Percentiles rank a stretch among this genome's conserved stretches.
phyloP scores from a whole-genome alignment of 176 grass and related monocot species.

The Oryza rufipogon region DNA sequence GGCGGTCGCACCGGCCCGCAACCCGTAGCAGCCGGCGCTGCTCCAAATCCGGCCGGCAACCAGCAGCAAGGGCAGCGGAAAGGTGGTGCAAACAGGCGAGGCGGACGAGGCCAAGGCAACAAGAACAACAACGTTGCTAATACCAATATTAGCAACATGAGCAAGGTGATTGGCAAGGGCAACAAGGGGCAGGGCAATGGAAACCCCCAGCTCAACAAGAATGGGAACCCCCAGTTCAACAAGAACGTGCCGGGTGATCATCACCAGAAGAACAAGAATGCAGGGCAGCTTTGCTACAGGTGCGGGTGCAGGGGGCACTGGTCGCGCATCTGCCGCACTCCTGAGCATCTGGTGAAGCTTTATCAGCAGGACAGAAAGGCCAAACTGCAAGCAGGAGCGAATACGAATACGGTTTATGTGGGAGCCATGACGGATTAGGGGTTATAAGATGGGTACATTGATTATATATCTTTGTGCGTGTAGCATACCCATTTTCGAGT shows the following conservation, averaged over 20 bases:
- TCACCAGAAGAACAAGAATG: neutral
- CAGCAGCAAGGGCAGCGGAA: neutral
- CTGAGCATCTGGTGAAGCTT: slow-evolving; percentile 21
- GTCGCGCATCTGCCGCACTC: slow-evolving; percentile 13
- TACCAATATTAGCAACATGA: neutral
- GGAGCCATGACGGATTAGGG: neutral
- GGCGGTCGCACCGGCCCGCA: neutral
- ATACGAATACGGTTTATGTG: neutral
- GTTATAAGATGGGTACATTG: neutral
- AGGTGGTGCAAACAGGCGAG: neutral
- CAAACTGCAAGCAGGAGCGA: neutral
- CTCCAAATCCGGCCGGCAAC: neutral
- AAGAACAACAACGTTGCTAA: neutral
- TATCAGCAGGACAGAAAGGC: neutral
- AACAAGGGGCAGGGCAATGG: neutral
- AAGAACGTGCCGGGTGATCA: neutral
- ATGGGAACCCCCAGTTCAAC: neutral
- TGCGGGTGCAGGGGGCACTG: slow-evolving; percentile 26
- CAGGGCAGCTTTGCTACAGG: slow-evolving; percentile 4
- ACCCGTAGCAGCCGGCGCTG: neutral
- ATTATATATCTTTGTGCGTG: too few species aligned
- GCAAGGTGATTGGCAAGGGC: neutral
- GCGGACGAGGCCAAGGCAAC: neutral
- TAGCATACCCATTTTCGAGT: too few species aligned
- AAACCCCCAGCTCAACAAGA: neutral